phyloP scores from a whole-genome alignment of 345 rosid species.

The Moricandia moricandioides region DNA sequence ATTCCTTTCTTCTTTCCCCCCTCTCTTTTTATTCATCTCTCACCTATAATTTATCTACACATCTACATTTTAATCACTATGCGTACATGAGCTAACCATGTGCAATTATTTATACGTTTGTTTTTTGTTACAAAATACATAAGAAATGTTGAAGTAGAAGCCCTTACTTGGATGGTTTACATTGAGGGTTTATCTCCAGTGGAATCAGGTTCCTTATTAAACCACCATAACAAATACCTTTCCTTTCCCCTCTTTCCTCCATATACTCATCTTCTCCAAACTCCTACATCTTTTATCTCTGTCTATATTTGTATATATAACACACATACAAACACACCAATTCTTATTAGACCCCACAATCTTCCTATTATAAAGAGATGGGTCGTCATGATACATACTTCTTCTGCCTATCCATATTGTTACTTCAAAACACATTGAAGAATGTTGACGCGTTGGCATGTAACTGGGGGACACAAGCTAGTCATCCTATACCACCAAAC shows the following conservation, averaged over 20 bases:
- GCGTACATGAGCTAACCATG: background rate
- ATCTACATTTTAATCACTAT: background rate
- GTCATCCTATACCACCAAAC: slow-evolving; percentile 63
- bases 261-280: slow-evolving; percentile 36
- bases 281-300: slow-evolving; percentile 3
- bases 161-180: slow-evolving; percentile 18
- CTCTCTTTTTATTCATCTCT: background rate
- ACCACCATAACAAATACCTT: slow-evolving; percentile 40
- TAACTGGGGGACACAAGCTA: slow-evolving; percentile 74
- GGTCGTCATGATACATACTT: slow-evolving; percentile 22
- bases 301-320: background rate
- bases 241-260: slow-evolving; percentile 41
- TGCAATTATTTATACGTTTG: background rate
- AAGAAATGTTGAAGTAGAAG: background rate
- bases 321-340: background rate
- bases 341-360: slow-evolving; percentile 20
- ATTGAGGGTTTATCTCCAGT: slow-evolving; percentile 28
- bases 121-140: background rate
- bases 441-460: slow-evolving; percentile 57
- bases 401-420: slow-evolving; percentile 29
- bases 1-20: slow-evolving; percentile 29
- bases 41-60: background rate
- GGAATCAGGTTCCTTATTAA: slow-evolving; percentile 50
- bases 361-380: slow-evolving; percentile 29
- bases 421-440: slow-evolving; percentile 13